These are phyloP conservation scores for Cystobasidium onofrii DNA, from an alignment of 768 basidiomycete genomes.

Conservation along the genomic window DNA sequence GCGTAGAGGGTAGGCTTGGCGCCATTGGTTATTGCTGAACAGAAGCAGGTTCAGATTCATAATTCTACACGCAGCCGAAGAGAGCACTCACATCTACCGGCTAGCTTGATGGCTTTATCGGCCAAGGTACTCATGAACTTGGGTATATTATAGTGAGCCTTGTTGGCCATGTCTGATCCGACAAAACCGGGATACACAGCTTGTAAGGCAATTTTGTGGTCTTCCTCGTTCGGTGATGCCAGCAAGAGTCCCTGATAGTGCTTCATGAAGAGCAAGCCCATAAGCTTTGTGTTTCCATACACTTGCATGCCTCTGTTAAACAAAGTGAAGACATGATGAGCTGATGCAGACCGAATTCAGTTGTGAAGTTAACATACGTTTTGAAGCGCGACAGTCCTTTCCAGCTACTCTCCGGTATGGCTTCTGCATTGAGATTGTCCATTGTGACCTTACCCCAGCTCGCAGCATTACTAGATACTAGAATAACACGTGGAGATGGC, in stretches of 20 bases:
- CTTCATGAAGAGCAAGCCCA: slow-evolving; percentile 3
- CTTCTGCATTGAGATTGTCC: slow-evolving; percentile 16
- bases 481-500: background rate
- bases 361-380: background rate
- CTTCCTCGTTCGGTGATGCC: background rate
- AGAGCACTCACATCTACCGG: slow-evolving; percentile 2
- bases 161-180: slow-evolving; percentile 17
- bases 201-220: slow-evolving; percentile 11
- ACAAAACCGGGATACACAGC: slow-evolving; percentile 11
- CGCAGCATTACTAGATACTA: background rate
- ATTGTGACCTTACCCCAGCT: slow-evolving; percentile 8
- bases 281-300: slow-evolving; percentile 11
- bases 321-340: background rate
- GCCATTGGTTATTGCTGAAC: background rate
- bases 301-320: slow-evolving; percentile 21
- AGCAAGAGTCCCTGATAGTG: background rate
- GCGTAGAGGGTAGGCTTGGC: slow-evolving; percentile 16
- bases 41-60: no score
- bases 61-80: no score
- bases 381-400: background rate
- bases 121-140: slow-evolving; percentile 1
- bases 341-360: background rate
- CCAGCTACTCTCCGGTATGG: background rate
- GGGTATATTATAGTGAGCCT: background rate
- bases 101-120: slow-evolving; percentile 11